Percentiles rank a stretch among this genome's conserved stretches.
phyloP scores from a whole-genome alignment of 176 grass and related monocot species.

The Hordeum vulgare region DNA sequence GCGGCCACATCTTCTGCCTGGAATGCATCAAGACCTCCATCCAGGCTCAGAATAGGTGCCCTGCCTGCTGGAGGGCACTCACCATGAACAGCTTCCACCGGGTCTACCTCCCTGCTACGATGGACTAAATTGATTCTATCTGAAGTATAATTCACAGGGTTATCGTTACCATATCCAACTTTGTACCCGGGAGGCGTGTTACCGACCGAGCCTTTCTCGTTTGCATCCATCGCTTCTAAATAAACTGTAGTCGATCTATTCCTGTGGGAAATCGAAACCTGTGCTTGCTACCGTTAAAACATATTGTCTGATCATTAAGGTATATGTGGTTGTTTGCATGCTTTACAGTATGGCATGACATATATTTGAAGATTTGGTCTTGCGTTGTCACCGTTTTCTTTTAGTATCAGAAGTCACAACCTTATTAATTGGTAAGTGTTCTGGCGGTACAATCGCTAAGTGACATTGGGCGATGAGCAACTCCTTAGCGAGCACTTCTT shows the following conservation, averaged over 20 bases:
- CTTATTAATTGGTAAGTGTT: no score
- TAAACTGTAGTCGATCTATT: background rate
- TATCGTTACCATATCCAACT: background rate
- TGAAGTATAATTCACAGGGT: background rate
- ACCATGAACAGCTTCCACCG: conserved; percentile 36
- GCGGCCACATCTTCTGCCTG: conserved; percentile 88
- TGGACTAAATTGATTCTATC: conserved; percentile 7
- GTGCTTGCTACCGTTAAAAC: background rate
- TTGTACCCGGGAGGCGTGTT: background rate
- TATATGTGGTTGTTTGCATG: no score
- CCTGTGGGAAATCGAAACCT: background rate
- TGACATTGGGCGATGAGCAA: no score
- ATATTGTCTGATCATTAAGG: background rate
- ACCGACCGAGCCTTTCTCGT: background rate
- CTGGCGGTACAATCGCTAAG: no score
- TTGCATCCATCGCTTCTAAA: background rate
- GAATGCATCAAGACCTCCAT: conserved; percentile 52
- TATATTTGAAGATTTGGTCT: no score
- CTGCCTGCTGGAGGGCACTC: conserved; percentile 61
- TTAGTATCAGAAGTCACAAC: no score
- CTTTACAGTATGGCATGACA: no score
- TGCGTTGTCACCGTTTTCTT: no score
- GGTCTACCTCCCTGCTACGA: conserved; percentile 49
- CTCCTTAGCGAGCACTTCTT: no score
- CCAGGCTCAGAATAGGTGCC: conserved; percentile 56